Conservation (phyloP, 768 basidiomycete species). For the Jaapia argillacea region DNA sequence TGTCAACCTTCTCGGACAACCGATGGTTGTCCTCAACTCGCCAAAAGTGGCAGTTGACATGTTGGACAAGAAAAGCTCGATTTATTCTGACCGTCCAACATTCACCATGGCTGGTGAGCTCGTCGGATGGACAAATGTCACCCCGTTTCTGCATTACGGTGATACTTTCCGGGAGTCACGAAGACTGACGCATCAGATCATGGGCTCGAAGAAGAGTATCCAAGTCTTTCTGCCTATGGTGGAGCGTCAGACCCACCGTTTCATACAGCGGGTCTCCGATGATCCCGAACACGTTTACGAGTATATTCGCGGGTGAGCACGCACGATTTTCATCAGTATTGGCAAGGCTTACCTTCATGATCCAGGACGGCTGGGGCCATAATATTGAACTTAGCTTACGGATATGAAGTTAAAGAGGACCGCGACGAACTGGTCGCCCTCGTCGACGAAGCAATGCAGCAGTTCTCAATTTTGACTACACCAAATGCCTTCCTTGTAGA, state of each 20-base stretch:
- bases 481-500: slow-evolving; percentile 21
- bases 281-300: background rate
- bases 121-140: background rate
- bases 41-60: slow-evolving; percentile 14
- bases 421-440: slow-evolving; percentile 17
- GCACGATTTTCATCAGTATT: too few relatives aligned
- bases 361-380: slow-evolving; percentile 12
- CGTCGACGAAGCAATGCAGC: slow-evolving; percentile 15
- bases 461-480: slow-evolving; percentile 12
- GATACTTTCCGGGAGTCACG: slow-evolving; percentile 1
- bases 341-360: background rate
- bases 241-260: background rate
- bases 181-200: background rate
- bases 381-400: slow-evolving; percentile 19
- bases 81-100: slow-evolving; percentile 17
- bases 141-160: background rate
- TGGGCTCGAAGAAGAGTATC: background rate
- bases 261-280: background rate
- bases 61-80: slow-evolving; percentile 17
- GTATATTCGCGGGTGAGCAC: background rate
- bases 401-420: slow-evolving; percentile 14
- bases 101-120: slow-evolving; percentile 14
- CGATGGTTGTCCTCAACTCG: slow-evolving; percentile 15
- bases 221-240: background rate
- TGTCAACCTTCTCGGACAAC: slow-evolving; percentile 11